Percentiles rank a stretch among this genome's conserved stretches.
Evolutionary conservation across 2,329 filamentous ascomycete genomes (phyloP).

Genomic region (Calonectria ilicicola): DNA sequence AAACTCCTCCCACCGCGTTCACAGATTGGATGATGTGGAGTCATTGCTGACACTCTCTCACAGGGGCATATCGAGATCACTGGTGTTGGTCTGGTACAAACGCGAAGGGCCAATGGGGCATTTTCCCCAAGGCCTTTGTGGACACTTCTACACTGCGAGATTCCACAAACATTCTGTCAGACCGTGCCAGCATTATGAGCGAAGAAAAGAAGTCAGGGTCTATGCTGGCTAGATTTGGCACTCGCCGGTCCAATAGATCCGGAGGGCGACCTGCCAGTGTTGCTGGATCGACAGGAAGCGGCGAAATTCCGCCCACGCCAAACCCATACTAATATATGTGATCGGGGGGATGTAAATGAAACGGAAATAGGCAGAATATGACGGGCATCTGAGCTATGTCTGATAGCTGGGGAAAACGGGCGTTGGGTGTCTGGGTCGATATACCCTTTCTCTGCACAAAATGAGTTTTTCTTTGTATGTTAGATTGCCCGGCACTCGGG

Average conservation of each 20-base stretch:
- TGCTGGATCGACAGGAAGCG: constrained; percentile 48
- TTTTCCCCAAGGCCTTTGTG: constrained; percentile 65
- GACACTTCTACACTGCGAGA: constrained; percentile 60
- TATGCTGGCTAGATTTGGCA: constrained; percentile 51
- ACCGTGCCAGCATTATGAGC: constrained; percentile 46
- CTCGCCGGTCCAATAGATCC: constrained; percentile 43
- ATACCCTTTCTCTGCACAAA: constrained; percentile 27
- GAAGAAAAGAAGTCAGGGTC: constrained; percentile 50
- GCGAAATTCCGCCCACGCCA: constrained; percentile 40
- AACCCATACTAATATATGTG: constrained; percentile 23
- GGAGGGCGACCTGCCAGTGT: constrained; percentile 48
- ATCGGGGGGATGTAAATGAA: neutral
- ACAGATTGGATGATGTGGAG: neutral
- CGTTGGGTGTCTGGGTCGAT: constrained; percentile 29
- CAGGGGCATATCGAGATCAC: constrained; percentile 60
- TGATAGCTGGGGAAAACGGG: constrained; percentile 13
- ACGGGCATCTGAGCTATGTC: constrained; percentile 17
- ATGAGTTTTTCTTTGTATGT: constrained; percentile 10
- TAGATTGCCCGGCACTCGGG: constrained; percentile 3
- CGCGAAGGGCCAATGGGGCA: constrained; percentile 63
- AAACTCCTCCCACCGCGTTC: neutral
- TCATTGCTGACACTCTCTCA: constrained; percentile 22
- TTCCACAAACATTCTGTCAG: constrained; percentile 35
- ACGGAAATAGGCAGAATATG: constrained; percentile 18
- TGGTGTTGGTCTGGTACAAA: constrained; percentile 70